These are phyloP conservation scores for Torulaspora gathmanii DNA, from an alignment of 805 yeast genomes.

Conservation along the genomic window DNA sequence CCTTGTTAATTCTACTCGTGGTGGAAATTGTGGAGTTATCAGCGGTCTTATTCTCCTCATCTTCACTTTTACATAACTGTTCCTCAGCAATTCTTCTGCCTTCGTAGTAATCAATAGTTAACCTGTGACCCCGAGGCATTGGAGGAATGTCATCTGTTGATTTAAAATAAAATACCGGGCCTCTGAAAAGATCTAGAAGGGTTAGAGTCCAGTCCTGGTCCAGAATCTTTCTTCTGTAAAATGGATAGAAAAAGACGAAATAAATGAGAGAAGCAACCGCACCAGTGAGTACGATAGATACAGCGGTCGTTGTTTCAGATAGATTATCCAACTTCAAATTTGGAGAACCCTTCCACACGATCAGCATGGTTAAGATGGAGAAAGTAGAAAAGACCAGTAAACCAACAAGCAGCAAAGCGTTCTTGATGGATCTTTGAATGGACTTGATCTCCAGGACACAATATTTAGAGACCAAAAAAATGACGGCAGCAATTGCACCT, in stretches of 20 bases:
- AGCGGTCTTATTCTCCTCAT: slow-evolving; percentile 9
- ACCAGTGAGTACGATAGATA: slow-evolving; percentile 62
- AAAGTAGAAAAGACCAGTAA: slow-evolving; percentile 55
- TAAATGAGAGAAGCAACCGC: slow-evolving; percentile 51
- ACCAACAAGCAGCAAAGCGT: slow-evolving; percentile 57
- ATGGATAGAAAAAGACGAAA: slow-evolving; percentile 54
- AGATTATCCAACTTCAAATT: slow-evolving; percentile 52
- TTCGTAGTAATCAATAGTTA: slow-evolving; percentile 59
- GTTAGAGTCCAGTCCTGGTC: slow-evolving; percentile 62
- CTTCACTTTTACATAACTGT: slow-evolving; percentile 10
- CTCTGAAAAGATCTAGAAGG: slow-evolving; percentile 51
- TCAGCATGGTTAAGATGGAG: slow-evolving; percentile 64
- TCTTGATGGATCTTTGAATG: slow-evolving; percentile 46
- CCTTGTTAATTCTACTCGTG: slow-evolving; percentile 22
- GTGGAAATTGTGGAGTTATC: slow-evolving; percentile 13
- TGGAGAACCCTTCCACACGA: slow-evolving; percentile 80
- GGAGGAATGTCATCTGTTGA: slow-evolving; percentile 60
- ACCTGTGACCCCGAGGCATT: slow-evolving; percentile 52
- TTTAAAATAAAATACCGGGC: slow-evolving; percentile 53
- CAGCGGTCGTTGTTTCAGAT: slow-evolving; percentile 48
- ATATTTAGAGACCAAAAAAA: slow-evolving; percentile 57
- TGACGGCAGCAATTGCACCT: slow-evolving; percentile 54
- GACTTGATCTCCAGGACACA: slow-evolving; percentile 48
- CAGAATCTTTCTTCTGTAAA: slow-evolving; percentile 54
- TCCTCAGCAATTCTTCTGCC: slow-evolving; percentile 46